Percentiles rank a stretch among this genome's conserved stretches.
Evolutionary conservation across 1,284 basidiomycete genomes (phyloP).

Genomic region (Takashimella tepidaria): DNA sequence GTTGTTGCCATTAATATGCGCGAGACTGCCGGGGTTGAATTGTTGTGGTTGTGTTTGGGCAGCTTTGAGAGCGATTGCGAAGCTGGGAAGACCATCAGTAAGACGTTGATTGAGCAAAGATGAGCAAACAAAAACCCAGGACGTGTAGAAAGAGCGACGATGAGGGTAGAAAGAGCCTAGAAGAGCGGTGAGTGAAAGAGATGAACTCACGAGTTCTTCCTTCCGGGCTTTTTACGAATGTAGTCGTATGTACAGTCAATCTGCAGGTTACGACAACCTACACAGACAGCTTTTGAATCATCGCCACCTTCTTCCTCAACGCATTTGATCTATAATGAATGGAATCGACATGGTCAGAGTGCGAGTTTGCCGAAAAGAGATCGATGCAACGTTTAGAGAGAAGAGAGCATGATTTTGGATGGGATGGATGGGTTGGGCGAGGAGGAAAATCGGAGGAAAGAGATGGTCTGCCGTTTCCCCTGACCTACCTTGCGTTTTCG

Average conservation of each 20-base stretch:
- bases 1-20: neutral
- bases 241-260: conserved; percentile 42
- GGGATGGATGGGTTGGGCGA: neutral
- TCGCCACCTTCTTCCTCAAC: conserved; percentile 18
- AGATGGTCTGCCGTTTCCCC: no score
- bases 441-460: neutral
- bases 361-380: neutral
- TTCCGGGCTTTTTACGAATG: conserved; percentile 43
- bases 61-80: conserved; percentile 7
- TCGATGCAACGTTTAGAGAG: no score
- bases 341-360: neutral
- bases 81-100: conserved; percentile 5
- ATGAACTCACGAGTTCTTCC: conserved; percentile 39
- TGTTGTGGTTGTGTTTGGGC: conserved; percentile 3
- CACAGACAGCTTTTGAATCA: conserved; percentile 17
- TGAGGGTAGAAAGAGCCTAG: no score
- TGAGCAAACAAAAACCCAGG: no score
- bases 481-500: conserved; percentile 36
- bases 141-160: no score
- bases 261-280: conserved; percentile 38
- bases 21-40: neutral
- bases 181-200: no score
- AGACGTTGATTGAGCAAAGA: no score
- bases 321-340: conserved; percentile 33
- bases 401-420: neutral